Evolutionary conservation across 164 flowering plant species (phyloP).

Genomic region (Litsea cubeba): DNA sequence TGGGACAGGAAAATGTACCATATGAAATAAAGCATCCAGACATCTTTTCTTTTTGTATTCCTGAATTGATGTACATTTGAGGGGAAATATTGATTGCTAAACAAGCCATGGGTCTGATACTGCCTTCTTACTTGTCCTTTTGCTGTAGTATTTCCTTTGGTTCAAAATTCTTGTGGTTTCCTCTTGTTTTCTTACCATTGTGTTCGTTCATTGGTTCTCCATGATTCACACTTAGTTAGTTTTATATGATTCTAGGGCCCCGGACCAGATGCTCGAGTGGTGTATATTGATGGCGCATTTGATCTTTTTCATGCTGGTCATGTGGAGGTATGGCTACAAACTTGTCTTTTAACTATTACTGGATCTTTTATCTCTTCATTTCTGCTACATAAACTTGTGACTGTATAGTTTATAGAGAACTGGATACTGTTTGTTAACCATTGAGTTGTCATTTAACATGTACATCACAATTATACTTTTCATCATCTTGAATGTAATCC

Average conservation of each 20-base stretch:
- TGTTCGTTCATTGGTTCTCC: not conserved
- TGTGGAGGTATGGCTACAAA: slow-evolving; percentile 53
- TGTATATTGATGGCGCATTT: slow-evolving; percentile 85
- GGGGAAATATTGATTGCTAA: no score
- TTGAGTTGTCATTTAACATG: no score
- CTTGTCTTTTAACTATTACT: not conserved
- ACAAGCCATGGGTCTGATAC: no score
- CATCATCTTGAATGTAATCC: no score
- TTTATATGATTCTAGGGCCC: slow-evolving; percentile 49
- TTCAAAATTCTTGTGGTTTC: not conserved
- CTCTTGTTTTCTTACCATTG: not conserved
- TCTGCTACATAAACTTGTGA: not conserved
- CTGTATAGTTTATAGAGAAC: not conserved
- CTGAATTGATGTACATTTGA: no score
- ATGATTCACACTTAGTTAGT: not conserved
- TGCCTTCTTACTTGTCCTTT: no score
- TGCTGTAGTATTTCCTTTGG: no score
- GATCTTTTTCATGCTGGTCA: slow-evolving; percentile 94
- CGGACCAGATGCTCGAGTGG: slow-evolving; percentile 75
- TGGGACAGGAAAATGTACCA: no score
- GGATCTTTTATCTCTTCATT: not conserved
- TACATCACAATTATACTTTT: no score
- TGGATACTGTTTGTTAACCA: not conserved
- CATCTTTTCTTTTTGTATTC: no score
- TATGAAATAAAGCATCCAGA: no score